Conservation (phyloP, 2,329 filamentous ascomycete genomes). For the Fusarium pseudocircinatum region DNA sequence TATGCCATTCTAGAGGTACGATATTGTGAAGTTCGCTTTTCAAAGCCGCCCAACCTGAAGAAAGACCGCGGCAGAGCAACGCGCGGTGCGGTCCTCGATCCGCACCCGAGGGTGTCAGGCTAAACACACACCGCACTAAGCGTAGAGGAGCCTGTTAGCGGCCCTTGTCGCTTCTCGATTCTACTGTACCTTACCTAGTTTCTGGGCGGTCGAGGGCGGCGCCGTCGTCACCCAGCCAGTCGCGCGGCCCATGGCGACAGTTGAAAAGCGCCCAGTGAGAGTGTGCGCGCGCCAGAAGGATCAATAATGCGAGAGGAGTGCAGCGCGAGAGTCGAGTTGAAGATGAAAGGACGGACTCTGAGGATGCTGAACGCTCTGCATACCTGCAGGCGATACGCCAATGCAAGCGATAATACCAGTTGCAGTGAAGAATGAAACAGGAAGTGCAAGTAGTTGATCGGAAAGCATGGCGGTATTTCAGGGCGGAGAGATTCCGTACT, state of each 20-base stretch:
- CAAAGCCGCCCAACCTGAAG: constrained; percentile 15
- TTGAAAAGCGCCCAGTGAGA: constrained; percentile 28
- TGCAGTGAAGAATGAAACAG: constrained; percentile 6
- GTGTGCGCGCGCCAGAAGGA: constrained; percentile 25
- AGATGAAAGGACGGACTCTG: neutral
- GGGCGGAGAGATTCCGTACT: constrained; percentile 27
- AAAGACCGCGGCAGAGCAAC: constrained; percentile 31
- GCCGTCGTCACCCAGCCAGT: constrained; percentile 29
- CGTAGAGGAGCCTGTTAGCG: neutral
- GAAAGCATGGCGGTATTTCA: neutral
- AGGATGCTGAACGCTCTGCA: neutral
- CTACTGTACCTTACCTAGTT: neutral
- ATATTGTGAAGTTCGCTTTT: constrained; percentile 10
- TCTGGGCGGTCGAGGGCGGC: constrained; percentile 22
- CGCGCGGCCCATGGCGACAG: constrained; percentile 22
- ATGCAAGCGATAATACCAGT: constrained; percentile 8
- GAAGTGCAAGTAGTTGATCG: neutral
- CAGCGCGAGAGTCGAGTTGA: neutral
- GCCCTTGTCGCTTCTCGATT: constrained; percentile 26
- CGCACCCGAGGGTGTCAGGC: constrained; percentile 3
- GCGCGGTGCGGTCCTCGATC: constrained; percentile 16
- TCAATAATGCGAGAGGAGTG: constrained; percentile 17
- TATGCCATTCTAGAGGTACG: neutral
- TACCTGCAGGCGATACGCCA: constrained; percentile 12
- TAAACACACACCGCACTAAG: constrained; percentile 12